Percentiles rank a stretch among this genome's conserved stretches.
Conservation (phyloP, 2,329 filamentous ascomycete genomes). For the Arthroderma sp. region DNA sequence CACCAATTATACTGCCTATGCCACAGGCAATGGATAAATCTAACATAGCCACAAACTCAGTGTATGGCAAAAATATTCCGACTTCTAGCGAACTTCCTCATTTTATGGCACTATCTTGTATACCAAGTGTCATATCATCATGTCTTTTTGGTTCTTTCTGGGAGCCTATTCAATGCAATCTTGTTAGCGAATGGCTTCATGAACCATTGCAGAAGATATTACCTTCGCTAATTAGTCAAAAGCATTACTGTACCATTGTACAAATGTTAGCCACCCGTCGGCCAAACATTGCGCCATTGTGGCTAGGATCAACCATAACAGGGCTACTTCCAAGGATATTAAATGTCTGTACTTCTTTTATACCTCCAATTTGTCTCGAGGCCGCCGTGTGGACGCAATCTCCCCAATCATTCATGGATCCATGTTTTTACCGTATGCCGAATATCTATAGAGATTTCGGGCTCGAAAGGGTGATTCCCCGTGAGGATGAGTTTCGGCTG, state of each 20-base stretch:
- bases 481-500: slow-evolving; percentile 11
- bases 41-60: background rate
- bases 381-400: background rate
- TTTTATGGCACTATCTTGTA: slow-evolving; percentile 9
- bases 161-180: slow-evolving; percentile 8
- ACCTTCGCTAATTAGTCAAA: slow-evolving; percentile 6
- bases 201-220: slow-evolving; percentile 5
- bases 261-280: slow-evolving; percentile 8
- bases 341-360: background rate
- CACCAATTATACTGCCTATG: slow-evolving; percentile 8
- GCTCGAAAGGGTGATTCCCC: slow-evolving; percentile 6
- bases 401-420: slow-evolving; percentile 3
- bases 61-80: slow-evolving; percentile 6
- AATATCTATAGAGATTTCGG: slow-evolving; percentile 3
- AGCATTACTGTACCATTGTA: slow-evolving; percentile 4
- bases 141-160: slow-evolving; percentile 10
- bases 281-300: slow-evolving; percentile 10
- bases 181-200: slow-evolving; percentile 11
- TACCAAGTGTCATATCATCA: slow-evolving; percentile 9
- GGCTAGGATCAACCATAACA: slow-evolving; percentile 8
- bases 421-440: slow-evolving; percentile 7
- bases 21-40: slow-evolving; percentile 3
- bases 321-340: slow-evolving; percentile 9
- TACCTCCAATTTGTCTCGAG: slow-evolving; percentile 8
- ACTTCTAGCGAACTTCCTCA: slow-evolving; percentile 8